A percentile compares a stretch with the other conserved stretches of the same genome.
phyloP scores from a whole-genome alignment of 73 alveolate species.

The Paramecium sonneborni region DNA sequence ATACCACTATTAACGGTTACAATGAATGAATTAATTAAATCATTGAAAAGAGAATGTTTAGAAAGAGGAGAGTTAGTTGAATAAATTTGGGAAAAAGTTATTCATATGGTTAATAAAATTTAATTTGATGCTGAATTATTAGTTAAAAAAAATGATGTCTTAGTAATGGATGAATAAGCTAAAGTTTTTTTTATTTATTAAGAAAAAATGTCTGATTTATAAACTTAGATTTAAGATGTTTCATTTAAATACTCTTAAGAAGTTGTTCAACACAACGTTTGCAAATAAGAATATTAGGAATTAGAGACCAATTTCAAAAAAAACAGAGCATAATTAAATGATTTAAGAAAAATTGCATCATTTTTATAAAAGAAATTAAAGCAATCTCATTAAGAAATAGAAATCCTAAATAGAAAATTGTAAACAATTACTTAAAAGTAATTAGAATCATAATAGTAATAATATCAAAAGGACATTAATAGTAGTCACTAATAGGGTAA shows the following conservation, averaged over 20 bases:
- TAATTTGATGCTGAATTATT: not conserved
- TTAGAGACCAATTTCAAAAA: not conserved
- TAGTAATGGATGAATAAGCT: constrained; percentile 35
- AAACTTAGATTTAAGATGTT: not conserved
- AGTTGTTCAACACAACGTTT: not conserved
- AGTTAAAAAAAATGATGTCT: not conserved
- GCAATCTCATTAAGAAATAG: constrained; percentile 49
- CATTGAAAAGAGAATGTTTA: constrained; percentile 20
- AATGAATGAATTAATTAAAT: constrained; percentile 8
- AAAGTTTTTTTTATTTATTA: not conserved
- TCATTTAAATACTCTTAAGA: not conserved
- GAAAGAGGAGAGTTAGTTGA: constrained; percentile 41
- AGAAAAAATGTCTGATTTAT: not conserved
- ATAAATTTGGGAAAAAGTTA: constrained; percentile 5
- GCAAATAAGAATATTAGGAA: constrained; percentile 13
- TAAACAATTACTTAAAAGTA: not conserved
- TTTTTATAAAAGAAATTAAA: constrained; percentile 28
- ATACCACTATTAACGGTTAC: not conserved
- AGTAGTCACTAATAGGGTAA: not conserved
- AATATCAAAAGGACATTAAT: not conserved
- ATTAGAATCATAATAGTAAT: not conserved
- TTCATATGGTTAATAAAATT: not conserved
- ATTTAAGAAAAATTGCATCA: not conserved
- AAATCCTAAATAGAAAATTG: not conserved
- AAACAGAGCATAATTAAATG: constrained; percentile 30